phyloP scores from a whole-genome alignment of 2,329 filamentous ascomycete species.

The Fusarium haematococcum region DNA sequence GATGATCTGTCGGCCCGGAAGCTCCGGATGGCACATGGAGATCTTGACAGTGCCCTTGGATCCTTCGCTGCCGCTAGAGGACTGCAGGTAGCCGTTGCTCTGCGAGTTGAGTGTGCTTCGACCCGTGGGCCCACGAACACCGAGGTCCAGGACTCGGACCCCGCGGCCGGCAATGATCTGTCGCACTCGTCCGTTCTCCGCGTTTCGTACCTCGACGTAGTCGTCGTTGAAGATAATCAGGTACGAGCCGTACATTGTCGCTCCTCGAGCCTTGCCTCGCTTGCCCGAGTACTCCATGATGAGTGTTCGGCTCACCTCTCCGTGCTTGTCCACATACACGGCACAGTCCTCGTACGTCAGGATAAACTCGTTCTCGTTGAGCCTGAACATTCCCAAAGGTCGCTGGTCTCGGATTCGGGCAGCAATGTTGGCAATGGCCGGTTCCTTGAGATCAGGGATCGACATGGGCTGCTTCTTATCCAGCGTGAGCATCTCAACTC shows the following conservation, averaged over 20 bases:
- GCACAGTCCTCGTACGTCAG: constrained; percentile 96
- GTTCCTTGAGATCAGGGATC: constrained; percentile 85
- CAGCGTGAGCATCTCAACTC: constrained; percentile 94
- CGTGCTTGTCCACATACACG: constrained; percentile 98
- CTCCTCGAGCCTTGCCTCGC: constrained; percentile 79
- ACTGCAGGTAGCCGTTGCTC: constrained; percentile 51
- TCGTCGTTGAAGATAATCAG: constrained; percentile 94
- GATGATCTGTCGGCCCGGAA: constrained; percentile 86
- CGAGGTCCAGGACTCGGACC: constrained; percentile 91
- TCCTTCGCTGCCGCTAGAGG: constrained; percentile 55
- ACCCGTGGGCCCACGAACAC: constrained; percentile 72
- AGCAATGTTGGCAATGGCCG: constrained; percentile 86
- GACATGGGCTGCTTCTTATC: constrained; percentile 98
- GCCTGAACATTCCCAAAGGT: constrained; percentile 95
- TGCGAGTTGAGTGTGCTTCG: constrained; percentile 53
- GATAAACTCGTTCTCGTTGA: constrained; percentile 92
- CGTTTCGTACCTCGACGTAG: constrained; percentile 97
- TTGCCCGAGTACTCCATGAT: constrained; percentile 99
- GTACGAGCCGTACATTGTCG: constrained; percentile 92
- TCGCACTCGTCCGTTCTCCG: constrained; percentile 90
- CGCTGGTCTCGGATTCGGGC: constrained; percentile 83
- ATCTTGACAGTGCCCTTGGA: constrained; percentile 88
- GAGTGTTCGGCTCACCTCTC: constrained; percentile 91
- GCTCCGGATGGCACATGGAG: constrained; percentile 92
- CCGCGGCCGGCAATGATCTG: constrained; percentile 95